Base-by-base conservation (phyloP, 2,329 filamentous ascomycete species). In the Aspergillus brunneoviolaceus region DNA sequence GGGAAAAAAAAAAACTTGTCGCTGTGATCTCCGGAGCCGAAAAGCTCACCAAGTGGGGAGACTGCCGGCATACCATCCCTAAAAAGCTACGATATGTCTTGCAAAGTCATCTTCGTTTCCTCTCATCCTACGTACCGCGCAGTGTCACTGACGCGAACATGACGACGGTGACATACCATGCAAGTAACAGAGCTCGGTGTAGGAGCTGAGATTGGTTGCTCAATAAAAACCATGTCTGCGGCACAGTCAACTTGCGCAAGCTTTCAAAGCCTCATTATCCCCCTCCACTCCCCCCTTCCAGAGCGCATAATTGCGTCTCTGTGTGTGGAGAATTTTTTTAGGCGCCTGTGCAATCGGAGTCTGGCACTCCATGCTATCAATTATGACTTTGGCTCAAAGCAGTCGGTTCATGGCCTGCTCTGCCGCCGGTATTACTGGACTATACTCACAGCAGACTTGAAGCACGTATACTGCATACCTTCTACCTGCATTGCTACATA, bases 161-260 rank as follows among this genome's bases (percentile, higher is more conserved):
- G 39, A 42, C 39, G 39, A 42, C 14, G 39, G 16, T 42, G 39
- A 14, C 33, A 33, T 49, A 42, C 21, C 42, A 19, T 54, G 58
- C 57, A 54, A 49, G 29, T 23, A 49, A 42, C 39, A 35, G 33
- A 16, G 11, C 5, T 23, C 23, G 16, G 42, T 14, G 14, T 27
- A 25, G 27, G 31, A 35, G 23, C 19, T 35, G 14, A 45, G 51
- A 53, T 52, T 54, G 51, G 55, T 19, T 42, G 39, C 31, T n/a
- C 33, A 35, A 35, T n/a, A 19, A 16, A 42, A 51, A 39, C 19
- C 45, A 62, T 21, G 33, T 47, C 60, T 67, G 63, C 65, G 65
- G 63, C 65, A 63, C 60, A 65, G 64, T 65, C 61, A 67, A 65
- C 39, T 57, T 61, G 65, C 65, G 57, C 63, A 65, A 62, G 60